Evolutionary conservation across 371 early-diverging fungal species (phyloP).

Genomic region (Mortierella sp.): DNA sequence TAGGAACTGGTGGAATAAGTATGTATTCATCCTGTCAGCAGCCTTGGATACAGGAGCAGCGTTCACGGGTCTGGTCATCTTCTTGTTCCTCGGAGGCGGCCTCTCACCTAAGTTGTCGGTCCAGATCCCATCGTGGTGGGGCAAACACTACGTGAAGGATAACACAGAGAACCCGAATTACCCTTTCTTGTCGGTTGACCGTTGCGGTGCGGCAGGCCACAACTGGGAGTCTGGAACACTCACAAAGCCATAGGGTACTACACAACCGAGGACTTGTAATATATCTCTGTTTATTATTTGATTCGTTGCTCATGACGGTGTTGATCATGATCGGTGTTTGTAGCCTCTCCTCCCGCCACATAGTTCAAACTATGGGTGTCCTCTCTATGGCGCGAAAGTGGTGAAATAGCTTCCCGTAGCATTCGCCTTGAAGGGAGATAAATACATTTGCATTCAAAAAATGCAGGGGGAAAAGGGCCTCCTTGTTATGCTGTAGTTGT

Average conservation of each 20-base stretch:
- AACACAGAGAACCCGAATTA: constrained; percentile 1
- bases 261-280: too few relatives aligned
- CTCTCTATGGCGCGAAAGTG: too few relatives aligned
- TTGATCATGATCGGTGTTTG: too few relatives aligned
- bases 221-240: constrained; percentile 11
- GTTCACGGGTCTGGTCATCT: constrained; percentile 61
- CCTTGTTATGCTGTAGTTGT: too few relatives aligned
- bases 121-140: constrained; percentile 62
- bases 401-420: too few relatives aligned
- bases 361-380: too few relatives aligned
- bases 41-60: constrained; percentile 70
- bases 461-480: too few relatives aligned
- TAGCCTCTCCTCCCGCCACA: too few relatives aligned
- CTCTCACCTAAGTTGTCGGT: constrained; percentile 52
- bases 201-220: constrained; percentile 20
- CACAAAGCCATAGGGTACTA: not conserved
- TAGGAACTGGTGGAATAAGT: constrained; percentile 62
- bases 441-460: too few relatives aligned
- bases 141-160: constrained; percentile 40
- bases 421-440: too few relatives aligned
- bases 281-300: too few relatives aligned
- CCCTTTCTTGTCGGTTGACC: constrained; percentile 19
- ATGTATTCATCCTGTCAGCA: constrained; percentile 65
- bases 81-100: constrained; percentile 64
- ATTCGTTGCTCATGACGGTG: too few relatives aligned